Evolutionary conservation across 495 filamentous ascomycete species (phyloP).

Genomic region (Cudoniella acicularis): DNA sequence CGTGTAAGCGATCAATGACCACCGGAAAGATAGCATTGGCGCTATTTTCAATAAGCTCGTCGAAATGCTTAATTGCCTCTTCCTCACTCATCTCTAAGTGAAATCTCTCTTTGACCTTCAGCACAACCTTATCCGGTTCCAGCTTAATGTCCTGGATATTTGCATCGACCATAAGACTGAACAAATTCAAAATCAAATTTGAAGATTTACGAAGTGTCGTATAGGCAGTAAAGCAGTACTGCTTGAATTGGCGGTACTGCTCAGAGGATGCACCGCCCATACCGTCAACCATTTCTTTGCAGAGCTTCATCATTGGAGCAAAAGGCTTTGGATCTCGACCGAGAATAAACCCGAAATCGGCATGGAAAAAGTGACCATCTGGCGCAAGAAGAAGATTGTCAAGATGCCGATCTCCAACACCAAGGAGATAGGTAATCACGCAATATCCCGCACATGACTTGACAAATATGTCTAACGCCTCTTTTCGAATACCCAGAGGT

Average conservation of each 20-base stretch:
- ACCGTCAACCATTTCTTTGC: constrained; percentile 96
- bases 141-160: constrained; percentile 93
- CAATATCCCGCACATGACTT: constrained; percentile 97
- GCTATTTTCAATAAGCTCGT: constrained; percentile 83
- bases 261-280: constrained; percentile 83
- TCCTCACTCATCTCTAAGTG: constrained; percentile 90
- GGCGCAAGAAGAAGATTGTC: constrained; percentile 93
- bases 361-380: constrained; percentile 95
- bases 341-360: constrained; percentile 96
- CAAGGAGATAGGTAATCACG: constrained; percentile 98
- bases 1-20: constrained; percentile 92
- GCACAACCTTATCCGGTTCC: constrained; percentile 86
- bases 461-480: constrained; percentile 92
- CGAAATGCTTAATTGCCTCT: constrained; percentile 84
- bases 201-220: constrained; percentile 83
- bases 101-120: constrained; percentile 93
- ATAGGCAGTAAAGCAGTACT: constrained; percentile 95
- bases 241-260: constrained; percentile 82
- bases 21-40: constrained; percentile 84
- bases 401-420: constrained; percentile 92
- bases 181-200: constrained; percentile 92
- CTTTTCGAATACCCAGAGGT: constrained; percentile 83
- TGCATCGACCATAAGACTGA: constrained; percentile 94
- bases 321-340: constrained; percentile 97
- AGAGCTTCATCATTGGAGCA: constrained; percentile 93